Evolutionary conservation across 192 early-diverging fungal species (phyloP).

Genomic region (Umbelopsis sp.): DNA sequence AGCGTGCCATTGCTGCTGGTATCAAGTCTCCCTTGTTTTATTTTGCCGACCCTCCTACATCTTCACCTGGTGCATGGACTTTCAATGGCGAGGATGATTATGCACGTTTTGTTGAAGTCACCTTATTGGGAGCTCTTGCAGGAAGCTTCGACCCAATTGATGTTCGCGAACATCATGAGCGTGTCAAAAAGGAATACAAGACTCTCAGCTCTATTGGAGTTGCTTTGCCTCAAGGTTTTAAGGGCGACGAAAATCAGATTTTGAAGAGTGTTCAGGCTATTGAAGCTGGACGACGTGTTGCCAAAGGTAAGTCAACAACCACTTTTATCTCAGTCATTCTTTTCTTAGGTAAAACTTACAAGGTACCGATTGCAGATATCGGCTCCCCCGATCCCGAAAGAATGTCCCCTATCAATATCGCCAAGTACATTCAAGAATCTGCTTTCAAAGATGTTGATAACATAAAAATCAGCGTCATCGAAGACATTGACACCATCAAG

Average conservation of each 20-base stretch:
- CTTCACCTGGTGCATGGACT: slow-evolving; percentile 29
- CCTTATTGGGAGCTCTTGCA: slow-evolving; percentile 71
- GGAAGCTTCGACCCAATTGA: slow-evolving; percentile 79
- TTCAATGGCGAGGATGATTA: slow-evolving; percentile 55
- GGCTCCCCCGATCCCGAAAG: slow-evolving; percentile 84
- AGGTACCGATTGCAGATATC: slow-evolving; percentile 57
- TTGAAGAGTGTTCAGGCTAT: slow-evolving; percentile 66
- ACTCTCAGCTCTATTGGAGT: slow-evolving; percentile 65
- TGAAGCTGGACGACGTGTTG: slow-evolving; percentile 73
- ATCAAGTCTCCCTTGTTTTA: slow-evolving; percentile 60
- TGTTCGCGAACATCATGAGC: slow-evolving; percentile 70
- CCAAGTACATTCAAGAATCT: slow-evolving; percentile 63
- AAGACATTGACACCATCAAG: slow-evolving; percentile 69
- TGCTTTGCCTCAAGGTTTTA: slow-evolving; percentile 40
- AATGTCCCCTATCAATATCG: slow-evolving; percentile 81
- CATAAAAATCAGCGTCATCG: slow-evolving; percentile 65
- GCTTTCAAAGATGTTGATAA: slow-evolving; percentile 58
- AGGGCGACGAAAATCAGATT: slow-evolving; percentile 40
- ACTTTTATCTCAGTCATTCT: slow-evolving; percentile 10
- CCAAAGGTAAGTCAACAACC: slow-evolving; percentile 46
- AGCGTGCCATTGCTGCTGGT: slow-evolving; percentile 67
- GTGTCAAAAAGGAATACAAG: slow-evolving; percentile 49
- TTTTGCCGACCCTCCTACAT: slow-evolving; percentile 58
- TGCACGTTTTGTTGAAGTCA: slow-evolving; percentile 70
- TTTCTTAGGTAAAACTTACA: slow-evolving; percentile 23